A percentile compares a stretch with the other conserved stretches of the same genome.
phyloP scores from a whole-genome alignment of 1,284 basidiomycete species.

The Naganishia sp. region DNA sequence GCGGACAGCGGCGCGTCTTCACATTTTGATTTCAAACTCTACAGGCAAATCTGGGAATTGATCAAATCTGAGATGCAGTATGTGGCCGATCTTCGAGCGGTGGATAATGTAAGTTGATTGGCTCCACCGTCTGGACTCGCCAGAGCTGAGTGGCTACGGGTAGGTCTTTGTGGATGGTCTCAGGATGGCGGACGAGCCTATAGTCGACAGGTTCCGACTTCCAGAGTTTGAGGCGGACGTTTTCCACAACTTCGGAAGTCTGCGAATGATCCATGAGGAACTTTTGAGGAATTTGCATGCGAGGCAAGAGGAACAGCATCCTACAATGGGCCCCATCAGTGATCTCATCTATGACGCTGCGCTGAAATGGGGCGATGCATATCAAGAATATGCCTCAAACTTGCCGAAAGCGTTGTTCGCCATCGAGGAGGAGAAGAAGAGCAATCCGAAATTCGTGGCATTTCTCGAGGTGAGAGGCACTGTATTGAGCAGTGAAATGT shows the following conservation, averaged over 20 bases:
- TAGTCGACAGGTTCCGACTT: constrained; percentile 71
- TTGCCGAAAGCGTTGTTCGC: constrained; percentile 91
- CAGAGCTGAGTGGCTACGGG: neutral
- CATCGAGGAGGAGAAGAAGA: constrained; percentile 82
- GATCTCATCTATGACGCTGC: constrained; percentile 85
- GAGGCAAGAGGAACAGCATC: constrained; percentile 87
- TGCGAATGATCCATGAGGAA: constrained; percentile 71
- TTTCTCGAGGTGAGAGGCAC: constrained; percentile 72
- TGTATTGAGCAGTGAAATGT: too few species aligned
- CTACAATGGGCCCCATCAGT: constrained; percentile 76
- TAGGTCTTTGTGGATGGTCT: constrained; percentile 66
- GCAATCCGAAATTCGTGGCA: constrained; percentile 73
- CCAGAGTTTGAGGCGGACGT: constrained; percentile 81
- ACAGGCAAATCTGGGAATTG: constrained; percentile 86
- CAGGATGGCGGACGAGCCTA: constrained; percentile 69
- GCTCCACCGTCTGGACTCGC: neutral
- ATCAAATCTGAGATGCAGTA: constrained; percentile 96
- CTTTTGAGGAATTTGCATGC: constrained; percentile 81
- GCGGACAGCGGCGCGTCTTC: neutral
- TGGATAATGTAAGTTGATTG: constrained; percentile 65
- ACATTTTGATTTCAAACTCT: constrained; percentile 14
- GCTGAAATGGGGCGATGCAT: constrained; percentile 88
- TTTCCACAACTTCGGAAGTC: constrained; percentile 74
- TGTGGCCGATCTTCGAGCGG: constrained; percentile 85
- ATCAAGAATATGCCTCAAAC: constrained; percentile 88